Evolutionary conservation across 2,329 filamentous ascomycete genomes (phyloP), one percentile per base, ranked within the genome.

Genomic region (Penicillium sclerotiorum): DNA sequence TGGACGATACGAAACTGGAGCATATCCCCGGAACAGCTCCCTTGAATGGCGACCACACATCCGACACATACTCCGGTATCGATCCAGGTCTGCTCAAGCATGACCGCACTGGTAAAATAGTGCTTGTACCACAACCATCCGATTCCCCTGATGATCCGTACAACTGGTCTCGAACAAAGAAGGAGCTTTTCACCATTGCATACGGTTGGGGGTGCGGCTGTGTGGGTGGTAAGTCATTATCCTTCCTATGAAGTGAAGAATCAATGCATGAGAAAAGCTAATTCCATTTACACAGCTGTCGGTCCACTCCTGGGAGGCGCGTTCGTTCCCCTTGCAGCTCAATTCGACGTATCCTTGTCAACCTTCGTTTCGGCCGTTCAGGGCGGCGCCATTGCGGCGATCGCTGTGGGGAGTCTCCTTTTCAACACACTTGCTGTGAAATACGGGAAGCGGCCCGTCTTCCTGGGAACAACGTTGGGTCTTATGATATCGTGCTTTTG

Each of bases 171-270:
- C 52, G 61, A 12, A 41, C 13, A 18, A 62, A 61, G 50, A 69
- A 74, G 62, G 62, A 74, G 59, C 39, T 64, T 22, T 71, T 75
- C 41, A 70, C 71, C 13, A 61, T 75, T 22, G 62, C 69, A 2
- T 75, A 65, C 50, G 71, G 66, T 15, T 73, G 70, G 52, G 68
- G 72, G 4, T 68, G 66, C 39, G 67, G 65, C n/a, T 72, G 69
- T 38, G 72, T 75, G 9, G 73, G 73, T 49, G 73, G 72, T 73
- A 62, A 27, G 62, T 51, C 13, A 33, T 30, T 12, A 23, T 4
- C 5, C 6, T 40, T 13, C 2, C 5, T 8, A 17, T 23, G 12
- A 8, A 36, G 9, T 7, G 15, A 17, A 9, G 21, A 18, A 33
- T n/a, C n/a, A 28, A 25, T 30, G 8, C 15, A 43, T n/a, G n/a